Percentiles rank a stretch among this genome's conserved stretches.
These are phyloP conservation scores for Melampsora occidentalis DNA, from an alignment of 1,284 basidiomycete genomes.

Conservation along the genomic window DNA sequence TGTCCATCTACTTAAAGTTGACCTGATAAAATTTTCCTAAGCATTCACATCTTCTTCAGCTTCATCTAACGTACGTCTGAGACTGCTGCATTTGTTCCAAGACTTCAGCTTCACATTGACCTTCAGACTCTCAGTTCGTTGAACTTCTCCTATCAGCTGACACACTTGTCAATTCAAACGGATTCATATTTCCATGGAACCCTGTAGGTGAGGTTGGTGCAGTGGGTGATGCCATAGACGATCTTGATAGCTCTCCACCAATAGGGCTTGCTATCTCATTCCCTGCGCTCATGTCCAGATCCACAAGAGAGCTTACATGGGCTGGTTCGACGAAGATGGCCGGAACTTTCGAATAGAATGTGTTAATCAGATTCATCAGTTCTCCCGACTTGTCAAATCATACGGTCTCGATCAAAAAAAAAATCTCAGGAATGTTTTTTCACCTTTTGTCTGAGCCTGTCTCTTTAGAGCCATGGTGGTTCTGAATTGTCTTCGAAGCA, in stretches of 20 bases:
- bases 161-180: background rate
- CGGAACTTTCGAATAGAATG: background rate
- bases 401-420: too few relatives aligned
- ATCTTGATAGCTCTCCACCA: background rate
- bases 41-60: background rate
- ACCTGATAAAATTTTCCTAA: background rate
- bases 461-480: background rate
- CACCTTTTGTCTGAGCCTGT: conserved; percentile 2
- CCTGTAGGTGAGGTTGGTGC: conserved; percentile 1
- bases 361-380: too few relatives aligned
- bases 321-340: conserved; percentile 1
- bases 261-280: background rate
- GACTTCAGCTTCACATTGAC: background rate
- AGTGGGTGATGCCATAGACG: background rate
- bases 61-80: background rate
- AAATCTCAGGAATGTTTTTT: background rate
- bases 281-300: background rate
- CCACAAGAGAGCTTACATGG: background rate
- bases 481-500: conserved; percentile 66
- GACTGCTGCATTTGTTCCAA: background rate
- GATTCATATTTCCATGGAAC: background rate
- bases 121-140: background rate
- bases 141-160: background rate
- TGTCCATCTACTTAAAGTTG: background rate
- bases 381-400: too few relatives aligned